These are phyloP conservation scores for Trametes punicea DNA, from an alignment of 768 basidiomycete species.

Conservation along the genomic window DNA sequence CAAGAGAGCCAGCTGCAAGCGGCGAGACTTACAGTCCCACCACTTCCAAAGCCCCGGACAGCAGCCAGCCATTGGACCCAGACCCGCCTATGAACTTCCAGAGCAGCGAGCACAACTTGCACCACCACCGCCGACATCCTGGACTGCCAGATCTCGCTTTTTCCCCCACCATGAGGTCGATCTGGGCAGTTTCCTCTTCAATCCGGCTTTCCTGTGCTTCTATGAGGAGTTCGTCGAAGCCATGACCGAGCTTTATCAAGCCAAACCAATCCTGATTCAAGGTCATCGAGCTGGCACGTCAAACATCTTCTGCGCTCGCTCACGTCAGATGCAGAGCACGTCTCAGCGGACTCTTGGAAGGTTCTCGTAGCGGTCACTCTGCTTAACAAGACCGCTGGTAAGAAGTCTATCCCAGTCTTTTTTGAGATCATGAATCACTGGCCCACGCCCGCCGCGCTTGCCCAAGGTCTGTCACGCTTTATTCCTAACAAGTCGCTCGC, in stretches of 20 bases:
- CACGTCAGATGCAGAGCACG: slow-evolving; percentile 36
- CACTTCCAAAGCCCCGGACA: too few species aligned
- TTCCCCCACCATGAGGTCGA: background rate
- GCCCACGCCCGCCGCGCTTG: slow-evolving; percentile 54
- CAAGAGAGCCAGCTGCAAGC: too few species aligned
- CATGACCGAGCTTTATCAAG: slow-evolving; percentile 12
- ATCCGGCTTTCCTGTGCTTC: background rate
- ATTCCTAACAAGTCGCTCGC: too few species aligned
- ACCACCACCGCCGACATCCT: too few species aligned
- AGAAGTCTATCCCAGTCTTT: slow-evolving; percentile 63
- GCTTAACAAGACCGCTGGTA: slow-evolving; percentile 68
- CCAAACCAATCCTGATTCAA: slow-evolving; percentile 31
- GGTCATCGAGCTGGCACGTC: slow-evolving; percentile 12
- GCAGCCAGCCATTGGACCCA: too few species aligned
- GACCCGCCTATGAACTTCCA: too few species aligned
- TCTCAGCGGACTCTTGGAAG: slow-evolving; percentile 64
- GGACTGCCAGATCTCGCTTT: slow-evolving; percentile 5
- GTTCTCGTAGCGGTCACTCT: slow-evolving; percentile 63
- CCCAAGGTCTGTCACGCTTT: slow-evolving; percentile 42
- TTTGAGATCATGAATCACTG: slow-evolving; percentile 53
- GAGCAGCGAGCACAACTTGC: background rate
- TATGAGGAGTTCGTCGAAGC: slow-evolving; percentile 8
- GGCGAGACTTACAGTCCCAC: too few species aligned
- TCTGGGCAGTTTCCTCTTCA: background rate
- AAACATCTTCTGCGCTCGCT: too few species aligned